Percentiles rank a stretch among this genome's conserved stretches.
These are phyloP conservation scores for Athelia sp. DNA, from an alignment of 1,284 basidiomycete genomes.

Conservation along the genomic window DNA sequence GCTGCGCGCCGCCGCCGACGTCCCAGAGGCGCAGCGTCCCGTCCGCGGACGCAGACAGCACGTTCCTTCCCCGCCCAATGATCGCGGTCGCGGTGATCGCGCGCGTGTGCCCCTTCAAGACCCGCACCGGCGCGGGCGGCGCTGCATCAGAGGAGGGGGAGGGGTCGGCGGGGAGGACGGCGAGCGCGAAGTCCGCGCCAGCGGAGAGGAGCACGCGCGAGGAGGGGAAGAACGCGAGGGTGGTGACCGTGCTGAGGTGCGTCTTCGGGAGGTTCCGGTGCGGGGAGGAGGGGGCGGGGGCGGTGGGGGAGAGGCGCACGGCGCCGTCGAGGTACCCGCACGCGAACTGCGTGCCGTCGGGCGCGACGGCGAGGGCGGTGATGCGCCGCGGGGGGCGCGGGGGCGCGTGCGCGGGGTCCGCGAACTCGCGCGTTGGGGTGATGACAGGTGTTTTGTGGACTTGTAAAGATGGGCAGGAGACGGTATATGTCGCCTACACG, in stretches of 20 bases:
- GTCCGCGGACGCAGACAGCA: slow-evolving; percentile 63
- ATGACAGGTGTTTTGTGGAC: slow-evolving; percentile 41
- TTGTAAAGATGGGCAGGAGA: slow-evolving; percentile 28
- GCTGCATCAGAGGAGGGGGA: slow-evolving; percentile 16
- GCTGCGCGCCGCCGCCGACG: slow-evolving; percentile 49
- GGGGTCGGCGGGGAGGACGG: slow-evolving; percentile 55
- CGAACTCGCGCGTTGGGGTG: slow-evolving; percentile 39
- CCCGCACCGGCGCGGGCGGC: slow-evolving; percentile 41
- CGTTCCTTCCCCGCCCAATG: slow-evolving; percentile 56
- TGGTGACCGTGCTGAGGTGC: slow-evolving; percentile 53
- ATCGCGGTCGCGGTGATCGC: slow-evolving; percentile 58
- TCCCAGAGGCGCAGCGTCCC: slow-evolving; percentile 75
- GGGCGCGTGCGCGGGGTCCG: slow-evolving; percentile 30
- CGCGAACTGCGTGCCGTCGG: slow-evolving; percentile 52
- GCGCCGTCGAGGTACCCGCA: slow-evolving; percentile 57
- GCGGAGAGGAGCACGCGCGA: slow-evolving; percentile 58
- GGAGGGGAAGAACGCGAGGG: slow-evolving; percentile 59
- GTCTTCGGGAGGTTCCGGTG: slow-evolving; percentile 29
- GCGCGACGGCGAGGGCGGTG: slow-evolving; percentile 57
- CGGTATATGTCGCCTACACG: slow-evolving; percentile 18
- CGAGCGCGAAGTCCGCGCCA: slow-evolving; percentile 57
- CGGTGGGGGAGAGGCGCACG: slow-evolving; percentile 37
- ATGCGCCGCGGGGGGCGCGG: slow-evolving; percentile 43
- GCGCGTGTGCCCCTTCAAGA: slow-evolving; percentile 65
- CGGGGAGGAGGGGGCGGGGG: slow-evolving; percentile 17